Percentiles rank a stretch among this genome's conserved stretches.
These are phyloP conservation scores for Botrytis elliptica DNA, from an alignment of 2,329 filamentous ascomycete species.

Conservation along the genomic window DNA sequence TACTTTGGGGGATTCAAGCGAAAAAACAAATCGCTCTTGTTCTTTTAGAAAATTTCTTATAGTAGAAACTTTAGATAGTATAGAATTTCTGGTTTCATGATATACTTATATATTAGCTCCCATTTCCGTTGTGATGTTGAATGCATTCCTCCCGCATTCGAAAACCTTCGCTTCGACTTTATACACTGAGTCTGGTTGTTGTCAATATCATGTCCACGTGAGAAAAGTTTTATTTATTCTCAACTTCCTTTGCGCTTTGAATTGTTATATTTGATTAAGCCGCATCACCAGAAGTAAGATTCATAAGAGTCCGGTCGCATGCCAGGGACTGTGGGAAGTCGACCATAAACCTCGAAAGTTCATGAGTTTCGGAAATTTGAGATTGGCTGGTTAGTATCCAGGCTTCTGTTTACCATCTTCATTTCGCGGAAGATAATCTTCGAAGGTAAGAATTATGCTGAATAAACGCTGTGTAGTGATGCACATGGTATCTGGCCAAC, in stretches of 20 bases:
- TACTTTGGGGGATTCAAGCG: neutral
- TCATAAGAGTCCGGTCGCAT: neutral
- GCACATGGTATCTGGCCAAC: neutral
- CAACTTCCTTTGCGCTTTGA: neutral
- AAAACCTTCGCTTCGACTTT: neutral
- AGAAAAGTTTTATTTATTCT: neutral
- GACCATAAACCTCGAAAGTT: neutral
- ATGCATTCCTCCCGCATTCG: neutral
- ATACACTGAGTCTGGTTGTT: neutral
- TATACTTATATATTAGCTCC: too few species aligned
- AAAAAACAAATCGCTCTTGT: neutral
- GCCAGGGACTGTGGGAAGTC: neutral
- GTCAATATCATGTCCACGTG: neutral
- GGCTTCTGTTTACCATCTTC: neutral
- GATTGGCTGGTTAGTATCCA: neutral
- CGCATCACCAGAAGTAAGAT: too few species aligned
- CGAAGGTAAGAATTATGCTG: neutral
- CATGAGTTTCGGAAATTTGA: neutral
- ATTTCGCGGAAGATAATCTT: neutral
- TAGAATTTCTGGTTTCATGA: neutral
- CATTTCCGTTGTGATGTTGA: neutral
- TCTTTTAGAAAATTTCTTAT: neutral
- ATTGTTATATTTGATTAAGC: neutral
- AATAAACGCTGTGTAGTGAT: too few species aligned
- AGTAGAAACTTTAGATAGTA: neutral